These are phyloP conservation scores for Penicillium tannophilum DNA, from an alignment of 495 filamentous ascomycete species.

Conservation along the genomic window DNA sequence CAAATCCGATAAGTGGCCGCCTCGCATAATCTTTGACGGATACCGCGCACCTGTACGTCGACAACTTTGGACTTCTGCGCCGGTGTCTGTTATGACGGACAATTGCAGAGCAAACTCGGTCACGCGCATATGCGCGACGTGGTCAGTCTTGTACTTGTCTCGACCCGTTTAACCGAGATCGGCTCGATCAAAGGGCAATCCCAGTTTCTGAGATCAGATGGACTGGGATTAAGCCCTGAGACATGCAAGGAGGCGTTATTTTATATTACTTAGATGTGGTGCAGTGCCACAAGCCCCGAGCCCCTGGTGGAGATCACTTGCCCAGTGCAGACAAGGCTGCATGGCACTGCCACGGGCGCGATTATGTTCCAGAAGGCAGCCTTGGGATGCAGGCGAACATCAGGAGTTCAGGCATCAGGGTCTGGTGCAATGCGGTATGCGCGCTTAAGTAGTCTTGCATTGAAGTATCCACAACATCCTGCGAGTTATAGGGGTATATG, in stretches of 20 bases:
- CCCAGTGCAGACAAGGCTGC: constrained; percentile 7
- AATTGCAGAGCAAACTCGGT: not conserved
- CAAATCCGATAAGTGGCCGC: not conserved
- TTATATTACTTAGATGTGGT: not conserved
- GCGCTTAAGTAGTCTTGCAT: not conserved
- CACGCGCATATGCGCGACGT: not conserved
- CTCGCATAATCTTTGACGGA: constrained; percentile 1
- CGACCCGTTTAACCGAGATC: not conserved
- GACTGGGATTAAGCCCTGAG: not conserved
- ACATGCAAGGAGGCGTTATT: constrained; percentile 7
- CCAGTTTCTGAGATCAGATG: not conserved
- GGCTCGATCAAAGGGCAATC: not conserved
- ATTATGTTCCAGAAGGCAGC: constrained; percentile 8
- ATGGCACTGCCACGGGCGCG: constrained; percentile 2
- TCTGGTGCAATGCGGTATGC: not conserved
- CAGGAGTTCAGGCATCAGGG: not conserved
- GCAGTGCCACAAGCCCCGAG: constrained; percentile 1
- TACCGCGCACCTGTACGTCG: not conserved
- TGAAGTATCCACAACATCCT: constrained; percentile 1
- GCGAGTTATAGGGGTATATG: constrained; percentile 1
- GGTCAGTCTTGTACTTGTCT: not conserved
- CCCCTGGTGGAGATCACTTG: constrained; percentile 10
- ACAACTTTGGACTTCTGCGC: not conserved
- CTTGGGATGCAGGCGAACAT: not conserved
- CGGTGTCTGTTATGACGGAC: not conserved